Evolutionary conservation across 257 asterid genomes (phyloP).

Genomic region (Gentiana dahurica): DNA sequence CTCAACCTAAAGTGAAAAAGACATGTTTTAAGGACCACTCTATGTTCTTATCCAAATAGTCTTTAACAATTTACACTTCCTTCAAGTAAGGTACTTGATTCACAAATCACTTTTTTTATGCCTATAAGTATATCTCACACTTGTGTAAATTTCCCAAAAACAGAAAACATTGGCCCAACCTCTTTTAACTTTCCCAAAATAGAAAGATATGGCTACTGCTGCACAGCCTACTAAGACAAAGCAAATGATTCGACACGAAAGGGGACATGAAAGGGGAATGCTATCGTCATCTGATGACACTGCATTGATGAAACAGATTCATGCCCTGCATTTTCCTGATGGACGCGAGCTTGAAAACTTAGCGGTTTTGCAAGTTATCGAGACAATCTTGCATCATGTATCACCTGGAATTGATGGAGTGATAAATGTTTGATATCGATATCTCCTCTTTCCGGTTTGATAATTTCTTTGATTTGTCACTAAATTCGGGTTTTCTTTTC

Average conservation of each 20-base stretch:
- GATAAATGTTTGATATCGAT: conserved; percentile 24
- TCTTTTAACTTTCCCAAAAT: not conserved
- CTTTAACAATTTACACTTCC: conserved; percentile 35
- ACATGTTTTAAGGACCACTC: conserved; percentile 21
- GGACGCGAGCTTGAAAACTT: conserved; percentile 35
- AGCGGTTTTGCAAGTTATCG: conserved; percentile 35
- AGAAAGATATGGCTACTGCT: conserved; percentile 23
- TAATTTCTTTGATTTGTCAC: conserved; percentile 1
- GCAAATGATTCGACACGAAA: conserved; percentile 15
- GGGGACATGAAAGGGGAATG: conserved; percentile 23
- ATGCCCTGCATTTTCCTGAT: conserved; percentile 51
- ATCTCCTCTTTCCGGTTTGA: conserved; percentile 14
- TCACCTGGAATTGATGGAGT: conserved; percentile 48
- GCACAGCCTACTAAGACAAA: conserved; percentile 15
- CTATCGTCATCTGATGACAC: conserved; percentile 34
- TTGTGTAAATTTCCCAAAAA: conserved; percentile 5
- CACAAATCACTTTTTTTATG: conserved; percentile 15
- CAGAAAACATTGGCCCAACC: not conserved
- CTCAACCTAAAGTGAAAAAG: conserved; percentile 7
- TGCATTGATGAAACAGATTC: conserved; percentile 45
- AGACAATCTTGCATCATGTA: conserved; percentile 41
- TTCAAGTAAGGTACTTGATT: conserved; percentile 79
- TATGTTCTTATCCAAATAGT: conserved; percentile 24
- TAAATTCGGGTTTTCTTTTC: conserved; percentile 5
- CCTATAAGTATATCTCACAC: conserved; percentile 21